These are phyloP conservation scores for Nicotiana attenuata DNA, from an alignment of 257 asterid genomes.

Conservation along the genomic window DNA sequence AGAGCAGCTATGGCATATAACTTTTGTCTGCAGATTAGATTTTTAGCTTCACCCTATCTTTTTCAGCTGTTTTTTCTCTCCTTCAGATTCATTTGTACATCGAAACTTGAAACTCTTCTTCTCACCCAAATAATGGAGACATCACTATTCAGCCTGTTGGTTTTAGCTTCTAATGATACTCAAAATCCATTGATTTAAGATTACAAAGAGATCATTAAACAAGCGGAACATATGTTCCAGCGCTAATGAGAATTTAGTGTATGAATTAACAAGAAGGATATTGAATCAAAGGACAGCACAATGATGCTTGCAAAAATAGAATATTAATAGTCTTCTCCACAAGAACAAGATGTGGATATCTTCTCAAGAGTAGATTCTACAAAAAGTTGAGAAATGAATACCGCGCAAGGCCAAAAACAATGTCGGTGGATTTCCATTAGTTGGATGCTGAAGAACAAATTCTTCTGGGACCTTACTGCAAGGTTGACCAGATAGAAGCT, in stretches of 20 bases:
- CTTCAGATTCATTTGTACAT: not conserved
- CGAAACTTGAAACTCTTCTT: not conserved
- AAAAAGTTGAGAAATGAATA: slow-evolving; percentile 17
- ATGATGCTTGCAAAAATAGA: not conserved
- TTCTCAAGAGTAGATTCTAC: not conserved
- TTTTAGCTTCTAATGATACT: not conserved
- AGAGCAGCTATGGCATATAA: not conserved
- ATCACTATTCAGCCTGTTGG: not conserved
- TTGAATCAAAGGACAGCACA: not conserved
- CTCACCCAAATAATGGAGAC: not conserved
- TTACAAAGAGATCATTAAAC: too few species aligned
- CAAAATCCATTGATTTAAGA: not conserved
- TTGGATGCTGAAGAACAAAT: slow-evolving; percentile 87
- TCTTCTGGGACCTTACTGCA: slow-evolving; percentile 96
- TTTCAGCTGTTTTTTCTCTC: not conserved
- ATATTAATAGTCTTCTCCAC: not conserved
- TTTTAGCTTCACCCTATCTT: not conserved
- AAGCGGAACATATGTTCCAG: not conserved
- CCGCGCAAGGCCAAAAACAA: slow-evolving; percentile 78
- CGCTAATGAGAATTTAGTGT: not conserved
- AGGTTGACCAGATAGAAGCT: slow-evolving; percentile 21
- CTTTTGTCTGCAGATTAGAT: not conserved
- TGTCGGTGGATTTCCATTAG: slow-evolving; percentile 95
- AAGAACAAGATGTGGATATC: not conserved
- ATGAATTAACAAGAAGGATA: not conserved